phyloP scores from a whole-genome alignment of 1,139 yeast species.

The Entelexis paramagnoliae region DNA sequence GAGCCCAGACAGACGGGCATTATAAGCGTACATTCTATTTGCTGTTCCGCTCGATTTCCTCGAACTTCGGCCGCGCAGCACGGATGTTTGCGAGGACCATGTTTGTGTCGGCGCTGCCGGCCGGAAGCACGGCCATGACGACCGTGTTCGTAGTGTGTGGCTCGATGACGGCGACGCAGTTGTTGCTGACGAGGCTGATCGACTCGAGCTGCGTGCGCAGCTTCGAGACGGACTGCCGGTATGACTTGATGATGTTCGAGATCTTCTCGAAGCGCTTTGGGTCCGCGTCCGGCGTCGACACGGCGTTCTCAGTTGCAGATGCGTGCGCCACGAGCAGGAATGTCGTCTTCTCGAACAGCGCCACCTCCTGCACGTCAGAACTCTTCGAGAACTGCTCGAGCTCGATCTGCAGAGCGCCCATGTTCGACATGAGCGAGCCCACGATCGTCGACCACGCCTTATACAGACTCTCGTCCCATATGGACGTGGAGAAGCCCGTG shows the following conservation, averaged over 20 bases:
- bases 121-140: constrained; percentile 54
- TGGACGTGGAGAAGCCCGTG: constrained; percentile 89
- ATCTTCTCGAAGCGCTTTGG: constrained; percentile 93
- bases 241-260: constrained; percentile 85
- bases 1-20: no score
- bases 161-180: constrained; percentile 60
- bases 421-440: constrained; percentile 88
- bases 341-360: constrained; percentile 86
- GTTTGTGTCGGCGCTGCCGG: constrained; percentile 43
- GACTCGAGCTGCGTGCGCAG: constrained; percentile 76
- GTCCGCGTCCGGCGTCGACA: constrained; percentile 36
- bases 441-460: constrained; percentile 97
- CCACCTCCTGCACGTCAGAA: constrained; percentile 81
- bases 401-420: constrained; percentile 67
- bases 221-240: constrained; percentile 85
- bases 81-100: constrained; percentile 56
- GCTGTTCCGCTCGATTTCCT: constrained; percentile 38
- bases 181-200: constrained; percentile 62
- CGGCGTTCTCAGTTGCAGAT: constrained; percentile 4
- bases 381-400: constrained; percentile 63
- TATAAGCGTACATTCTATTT: constrained; percentile 2
- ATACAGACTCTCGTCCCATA: constrained; percentile 94
- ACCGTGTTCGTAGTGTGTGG: constrained; percentile 63
- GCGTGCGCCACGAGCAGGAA: constrained; percentile 71
- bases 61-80: constrained; percentile 59